phyloP scores from a whole-genome alignment of 345 rosid genomes.

The Salix arbutifolia region DNA sequence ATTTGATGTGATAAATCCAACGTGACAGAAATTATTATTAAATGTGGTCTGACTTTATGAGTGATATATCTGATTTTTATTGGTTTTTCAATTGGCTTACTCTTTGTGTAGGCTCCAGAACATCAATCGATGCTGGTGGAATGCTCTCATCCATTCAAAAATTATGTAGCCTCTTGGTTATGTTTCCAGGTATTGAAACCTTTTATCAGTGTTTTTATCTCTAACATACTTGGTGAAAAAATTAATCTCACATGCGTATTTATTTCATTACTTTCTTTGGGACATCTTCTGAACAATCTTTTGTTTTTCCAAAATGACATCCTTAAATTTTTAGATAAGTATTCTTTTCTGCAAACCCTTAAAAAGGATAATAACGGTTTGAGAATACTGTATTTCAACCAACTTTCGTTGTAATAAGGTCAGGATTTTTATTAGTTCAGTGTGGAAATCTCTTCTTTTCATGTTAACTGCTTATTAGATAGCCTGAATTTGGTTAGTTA shows the following conservation, averaged over 20 bases:
- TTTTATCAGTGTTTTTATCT: background rate
- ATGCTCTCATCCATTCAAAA: slow-evolving; percentile 54
- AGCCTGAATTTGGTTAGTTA: background rate
- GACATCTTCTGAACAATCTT: no score
- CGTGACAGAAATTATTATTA: background rate
- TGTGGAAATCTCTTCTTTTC: background rate
- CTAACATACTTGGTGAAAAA: background rate
- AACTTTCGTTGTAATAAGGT: no score
- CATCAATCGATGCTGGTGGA: slow-evolving; percentile 45
- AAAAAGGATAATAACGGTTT: background rate
- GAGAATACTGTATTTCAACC: no score
- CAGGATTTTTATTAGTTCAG: no score
- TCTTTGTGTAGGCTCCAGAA: slow-evolving; percentile 39
- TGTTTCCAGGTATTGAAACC: slow-evolving; percentile 59
- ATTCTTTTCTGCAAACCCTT: background rate
- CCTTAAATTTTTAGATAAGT: background rate
- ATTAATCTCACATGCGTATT: background rate
- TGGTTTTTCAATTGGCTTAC: slow-evolving; percentile 15
- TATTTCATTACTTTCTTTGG: background rate
- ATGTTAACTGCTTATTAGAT: background rate
- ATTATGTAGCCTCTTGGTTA: slow-evolving; percentile 71
- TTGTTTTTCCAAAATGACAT: background rate
- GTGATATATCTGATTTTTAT: background rate
- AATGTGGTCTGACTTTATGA: background rate
- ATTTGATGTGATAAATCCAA: background rate